These are phyloP conservation scores for Colletotrichum spinosum DNA, from an alignment of 2,329 filamentous ascomycete genomes.

Conservation along the genomic window DNA sequence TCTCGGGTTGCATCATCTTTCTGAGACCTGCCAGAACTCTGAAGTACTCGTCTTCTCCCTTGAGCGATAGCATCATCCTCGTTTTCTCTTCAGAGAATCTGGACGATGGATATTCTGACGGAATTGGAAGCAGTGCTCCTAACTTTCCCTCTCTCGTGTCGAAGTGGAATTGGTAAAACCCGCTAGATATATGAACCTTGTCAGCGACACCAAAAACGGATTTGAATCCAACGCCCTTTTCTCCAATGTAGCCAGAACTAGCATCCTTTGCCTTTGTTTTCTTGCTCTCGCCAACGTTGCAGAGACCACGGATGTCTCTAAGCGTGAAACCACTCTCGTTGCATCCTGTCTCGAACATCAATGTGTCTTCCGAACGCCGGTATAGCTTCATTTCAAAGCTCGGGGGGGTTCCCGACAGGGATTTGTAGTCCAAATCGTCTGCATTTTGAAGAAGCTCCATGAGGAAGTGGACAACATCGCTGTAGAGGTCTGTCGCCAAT, in stretches of 20 bases:
- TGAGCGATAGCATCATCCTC: background rate
- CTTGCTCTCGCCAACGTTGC: slow-evolving; percentile 57
- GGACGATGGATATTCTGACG: background rate
- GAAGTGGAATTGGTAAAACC: background rate
- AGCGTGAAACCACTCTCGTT: slow-evolving; percentile 61
- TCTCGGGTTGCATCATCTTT: background rate
- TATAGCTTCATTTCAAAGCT: too few relatives aligned
- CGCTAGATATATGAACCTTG: slow-evolving; percentile 51
- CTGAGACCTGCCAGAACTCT: background rate
- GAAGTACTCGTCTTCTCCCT: background rate
- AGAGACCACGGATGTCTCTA: slow-evolving; percentile 58
- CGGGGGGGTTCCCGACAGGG: too few relatives aligned
- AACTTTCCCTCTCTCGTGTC: background rate
- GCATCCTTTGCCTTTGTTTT: slow-evolving; percentile 49
- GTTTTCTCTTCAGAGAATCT: background rate
- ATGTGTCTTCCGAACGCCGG: too few relatives aligned
- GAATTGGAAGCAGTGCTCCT: background rate
- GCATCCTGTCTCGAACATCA: slow-evolving; percentile 57
- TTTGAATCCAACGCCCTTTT: slow-evolving; percentile 65
- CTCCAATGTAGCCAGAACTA: slow-evolving; percentile 55
- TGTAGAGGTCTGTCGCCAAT: too few relatives aligned
- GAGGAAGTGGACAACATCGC: too few relatives aligned
- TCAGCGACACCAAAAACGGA: slow-evolving; percentile 60
- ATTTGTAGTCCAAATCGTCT: too few relatives aligned
- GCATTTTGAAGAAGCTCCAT: too few relatives aligned